Percentiles rank a stretch among this genome's conserved stretches.
Evolutionary conservation across 2,329 filamentous ascomycete species (phyloP).

Genomic region (Aspergillus eucalypticola): DNA sequence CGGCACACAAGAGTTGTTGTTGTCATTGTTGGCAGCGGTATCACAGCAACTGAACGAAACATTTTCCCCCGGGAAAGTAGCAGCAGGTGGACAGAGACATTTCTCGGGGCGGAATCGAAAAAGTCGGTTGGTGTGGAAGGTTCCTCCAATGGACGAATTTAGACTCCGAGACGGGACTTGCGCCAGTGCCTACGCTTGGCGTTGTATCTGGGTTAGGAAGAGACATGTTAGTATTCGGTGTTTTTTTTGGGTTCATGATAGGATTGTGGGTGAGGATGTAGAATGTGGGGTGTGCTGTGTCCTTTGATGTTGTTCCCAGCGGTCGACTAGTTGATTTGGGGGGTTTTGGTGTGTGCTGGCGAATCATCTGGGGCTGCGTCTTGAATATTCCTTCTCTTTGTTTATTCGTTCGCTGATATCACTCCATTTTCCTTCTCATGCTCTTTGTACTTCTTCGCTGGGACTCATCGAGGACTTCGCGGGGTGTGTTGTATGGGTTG

Average conservation of each 20-base stretch:
- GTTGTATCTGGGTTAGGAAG: slow-evolving; percentile 76
- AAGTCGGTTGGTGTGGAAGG: slow-evolving; percentile 20
- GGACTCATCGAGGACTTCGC: slow-evolving; percentile 4
- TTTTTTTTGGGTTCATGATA: neutral
- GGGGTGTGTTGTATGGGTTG: slow-evolving; percentile 7
- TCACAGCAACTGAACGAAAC: slow-evolving; percentile 30
- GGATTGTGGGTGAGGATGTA: neutral
- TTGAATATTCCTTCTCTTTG: neutral
- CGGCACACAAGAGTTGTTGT: slow-evolving; percentile 9
- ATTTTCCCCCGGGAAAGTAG: slow-evolving; percentile 17
- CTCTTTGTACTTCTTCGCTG: neutral
- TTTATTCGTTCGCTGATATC: neutral
- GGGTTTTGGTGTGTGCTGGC: neutral
- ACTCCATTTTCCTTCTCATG: neutral
- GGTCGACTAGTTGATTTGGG: neutral
- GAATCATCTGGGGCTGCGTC: neutral
- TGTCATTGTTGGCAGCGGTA: slow-evolving; percentile 18
- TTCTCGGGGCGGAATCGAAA: slow-evolving; percentile 45
- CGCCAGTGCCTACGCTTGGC: slow-evolving; percentile 99
- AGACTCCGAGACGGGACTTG: slow-evolving; percentile 99
- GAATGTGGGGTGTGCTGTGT: neutral
- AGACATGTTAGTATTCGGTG: slow-evolving; percentile 16
- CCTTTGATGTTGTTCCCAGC: neutral
- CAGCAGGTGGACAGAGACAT: slow-evolving; percentile 21
- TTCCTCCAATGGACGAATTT: slow-evolving; percentile 49